Percentiles rank a stretch among this genome's conserved stretches.
Conservation (phyloP, 2,329 filamentous ascomycete species). For the Epichloe uncinata region DNA sequence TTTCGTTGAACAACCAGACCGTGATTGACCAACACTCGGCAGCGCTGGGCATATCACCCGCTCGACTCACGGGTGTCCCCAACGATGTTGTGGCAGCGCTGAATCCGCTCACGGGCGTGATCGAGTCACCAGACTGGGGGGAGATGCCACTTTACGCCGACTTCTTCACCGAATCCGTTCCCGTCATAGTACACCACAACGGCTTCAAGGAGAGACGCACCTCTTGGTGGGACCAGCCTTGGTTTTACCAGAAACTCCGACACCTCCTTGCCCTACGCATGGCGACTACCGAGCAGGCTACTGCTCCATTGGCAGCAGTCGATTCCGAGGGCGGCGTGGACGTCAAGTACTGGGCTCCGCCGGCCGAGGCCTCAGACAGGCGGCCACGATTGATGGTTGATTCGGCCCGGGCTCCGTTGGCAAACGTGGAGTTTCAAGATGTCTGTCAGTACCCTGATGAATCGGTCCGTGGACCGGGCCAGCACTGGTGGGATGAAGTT, state of each 20-base stretch:
- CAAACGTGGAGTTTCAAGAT: neutral
- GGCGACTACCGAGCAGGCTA: neutral
- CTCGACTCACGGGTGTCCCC: constrained; percentile 10
- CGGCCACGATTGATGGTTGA: neutral
- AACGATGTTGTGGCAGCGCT: constrained; percentile 7
- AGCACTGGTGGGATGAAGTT: neutral
- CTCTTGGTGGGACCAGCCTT: constrained; percentile 14
- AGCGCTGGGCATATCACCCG: constrained; percentile 8
- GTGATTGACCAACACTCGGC: constrained; percentile 9
- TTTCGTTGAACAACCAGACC: constrained; percentile 10
- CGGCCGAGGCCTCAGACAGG: neutral
- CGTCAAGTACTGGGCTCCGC: constrained; percentile 2
- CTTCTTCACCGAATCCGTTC: constrained; percentile 12
- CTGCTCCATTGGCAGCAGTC: neutral
- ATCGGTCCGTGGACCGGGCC: neutral
- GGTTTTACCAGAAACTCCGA: constrained; percentile 13
- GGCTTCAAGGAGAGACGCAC: constrained; percentile 11
- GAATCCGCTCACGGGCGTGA: constrained; percentile 6
- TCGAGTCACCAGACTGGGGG: constrained; percentile 9
- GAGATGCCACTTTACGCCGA: constrained; percentile 7
- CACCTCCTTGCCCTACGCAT: constrained; percentile 3
- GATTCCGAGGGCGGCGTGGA: neutral
- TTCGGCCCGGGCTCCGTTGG: neutral
- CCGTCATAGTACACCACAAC: constrained; percentile 14
- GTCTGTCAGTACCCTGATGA: neutral